Evolutionary conservation across 2,329 filamentous ascomycete genomes (phyloP), one percentile per base, ranked within the genome.

Genomic region (Stagonosporopsis tanaceti): DNA sequence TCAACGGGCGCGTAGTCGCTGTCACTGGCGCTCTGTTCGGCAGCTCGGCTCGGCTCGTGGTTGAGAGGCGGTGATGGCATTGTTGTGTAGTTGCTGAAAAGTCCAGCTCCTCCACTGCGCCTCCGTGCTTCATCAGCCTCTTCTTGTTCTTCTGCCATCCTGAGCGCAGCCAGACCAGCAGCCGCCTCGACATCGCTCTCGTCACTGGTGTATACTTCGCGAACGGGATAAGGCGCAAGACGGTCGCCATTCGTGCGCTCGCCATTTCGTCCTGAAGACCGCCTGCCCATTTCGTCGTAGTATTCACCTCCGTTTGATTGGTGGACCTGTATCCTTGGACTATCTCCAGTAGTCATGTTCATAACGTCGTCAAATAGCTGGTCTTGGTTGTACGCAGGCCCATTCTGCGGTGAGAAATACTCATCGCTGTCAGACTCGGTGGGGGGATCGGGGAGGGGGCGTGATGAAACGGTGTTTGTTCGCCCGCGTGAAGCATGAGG

Each of bases 111-210:
- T 63, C 83, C 81, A 68, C 85, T 87, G 64, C 85, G 84, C 55
- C 85, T 82, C 47, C 87, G 86, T 20, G 78, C 79, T 59, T 83
- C 82, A 41, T 85, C 81, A 6, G 78, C 81, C 47, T 88, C 87
- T 58, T 96, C 91, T 72, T 88, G 83, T 73, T 92, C 86, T 60
- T 96, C 92, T 4, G 92, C 93, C 78, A 93, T 87, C 57, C 88
- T 87, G 84, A 98, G 87, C 64, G 93, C 93, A 71, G 91, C 85
- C 48, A 96, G 79, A 15, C 95, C 94, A 59, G 92, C 92, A 37
- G 90, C 88, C 20, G 90, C 94, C 75, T 97, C 94, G 0, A 90
- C 87, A 71, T 98, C 94, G 70, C 92, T 96, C 47, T 96, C 92
- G 52, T 94, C 90, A 61, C 82, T 77, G 3, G 66, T 63, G 51